Conservation (phyloP, 169 alveolate species). For the Eimeria sp. region DNA sequence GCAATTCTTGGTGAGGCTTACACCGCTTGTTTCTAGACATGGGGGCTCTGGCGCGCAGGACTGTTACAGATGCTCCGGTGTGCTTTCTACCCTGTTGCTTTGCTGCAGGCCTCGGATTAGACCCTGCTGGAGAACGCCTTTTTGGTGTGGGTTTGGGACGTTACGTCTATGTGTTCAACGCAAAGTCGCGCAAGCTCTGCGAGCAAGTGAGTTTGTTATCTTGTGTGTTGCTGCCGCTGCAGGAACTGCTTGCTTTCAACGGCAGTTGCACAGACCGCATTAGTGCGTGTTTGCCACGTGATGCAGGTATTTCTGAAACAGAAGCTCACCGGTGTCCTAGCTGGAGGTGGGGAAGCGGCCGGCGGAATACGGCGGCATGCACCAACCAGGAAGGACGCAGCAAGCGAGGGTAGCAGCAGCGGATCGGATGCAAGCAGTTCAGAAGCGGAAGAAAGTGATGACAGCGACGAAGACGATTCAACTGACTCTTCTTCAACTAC, state of each 20-base stretch:
- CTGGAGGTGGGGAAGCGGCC: conserved; percentile 41
- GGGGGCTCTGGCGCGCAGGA: not conserved
- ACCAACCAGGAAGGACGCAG: not conserved
- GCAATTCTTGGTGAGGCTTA: conserved; percentile 74
- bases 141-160: conserved; percentile 80
- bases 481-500: not conserved
- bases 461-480: not conserved
- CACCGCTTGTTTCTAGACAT: not conserved
- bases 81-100: not conserved
- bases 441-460: not conserved
- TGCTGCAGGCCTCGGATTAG: conserved; percentile 45
- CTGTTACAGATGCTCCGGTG: not conserved
- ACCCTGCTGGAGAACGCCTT: conserved; percentile 34
- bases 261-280: not conserved
- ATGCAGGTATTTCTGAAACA: conserved; percentile 77
- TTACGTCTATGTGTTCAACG: conserved; percentile 47
- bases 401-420: not conserved
- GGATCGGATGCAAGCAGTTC: conserved; percentile 22
- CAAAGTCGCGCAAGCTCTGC: conserved; percentile 59
- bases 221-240: not conserved
- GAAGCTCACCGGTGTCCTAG: conserved; percentile 52
- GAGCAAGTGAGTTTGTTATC: conserved; percentile 14
- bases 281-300: not conserved
- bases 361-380: conserved; percentile 9
- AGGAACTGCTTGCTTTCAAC: not conserved